Base-by-base conservation (phyloP, 2,329 filamentous ascomycete genomes). In the Trichoderma semiorbis region DNA sequence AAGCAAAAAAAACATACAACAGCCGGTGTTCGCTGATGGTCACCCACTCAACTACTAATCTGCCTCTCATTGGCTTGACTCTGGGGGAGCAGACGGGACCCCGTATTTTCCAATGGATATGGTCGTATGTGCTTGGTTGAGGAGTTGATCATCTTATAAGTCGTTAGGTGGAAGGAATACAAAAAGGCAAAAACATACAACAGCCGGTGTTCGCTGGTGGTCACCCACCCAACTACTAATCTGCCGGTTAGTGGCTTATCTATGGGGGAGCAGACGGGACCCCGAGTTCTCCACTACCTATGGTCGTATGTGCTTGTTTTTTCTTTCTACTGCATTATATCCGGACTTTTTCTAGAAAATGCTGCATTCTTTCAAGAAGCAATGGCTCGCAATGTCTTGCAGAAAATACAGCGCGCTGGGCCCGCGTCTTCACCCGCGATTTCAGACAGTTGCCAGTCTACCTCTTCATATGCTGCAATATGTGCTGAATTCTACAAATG, bases 201-300 rank as follows among this genome's bases (percentile, higher is more conserved):
- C 66, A 69, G 66, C 66, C 66, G 66, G 66, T 69, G 66, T 69
- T 69, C 66, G 66, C 66, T 69, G 66, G 66, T 69, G 66, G 66
- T 69, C 66, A 69, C 66, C 66, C 66, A 69, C 66, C 66, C 66
- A 69, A 69, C 66, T 69, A 69, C 66, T 69, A 69, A 69, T 69
- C 66, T 69, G 66, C 66, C 66, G 66, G 66, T 69, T 69, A 69
- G 66, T 69, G 66, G 66, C 66, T 69, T 69, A 34, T 69, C 66
- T 69, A 61, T 69, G 66, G 66, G 66, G 66, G 66, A 69, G 66
- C 66, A 34, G 66, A 69, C 66, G 66, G 66, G 66, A 69, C 66
- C 66, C 66, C 66, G 66, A 69, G 26, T 69, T 69, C 7, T 69
- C 66, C 66, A 69, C 66, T 69, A 69, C 66, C 66, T 69, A 69